Percentiles rank a stretch among this genome's conserved stretches.
Conservation (phyloP, 805 yeast species). For the Teunomyces funiuensis region DNA sequence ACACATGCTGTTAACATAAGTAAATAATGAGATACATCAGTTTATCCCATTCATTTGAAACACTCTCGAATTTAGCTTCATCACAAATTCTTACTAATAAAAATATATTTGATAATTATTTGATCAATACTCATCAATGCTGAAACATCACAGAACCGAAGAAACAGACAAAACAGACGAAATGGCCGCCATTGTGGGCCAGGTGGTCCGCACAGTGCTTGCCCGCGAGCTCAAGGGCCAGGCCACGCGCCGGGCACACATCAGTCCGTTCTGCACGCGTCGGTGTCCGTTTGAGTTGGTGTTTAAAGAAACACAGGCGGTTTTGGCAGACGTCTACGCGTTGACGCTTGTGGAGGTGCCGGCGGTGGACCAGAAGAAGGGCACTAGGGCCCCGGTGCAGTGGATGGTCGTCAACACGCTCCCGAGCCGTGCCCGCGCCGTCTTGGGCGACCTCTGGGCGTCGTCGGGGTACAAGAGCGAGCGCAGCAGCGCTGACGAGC, state of each 20-base stretch:
- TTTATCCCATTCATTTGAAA: too few relatives aligned
- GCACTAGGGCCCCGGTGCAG: conserved; percentile 12
- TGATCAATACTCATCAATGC: neutral
- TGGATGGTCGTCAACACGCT: conserved; percentile 23
- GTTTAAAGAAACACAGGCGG: conserved; percentile 15
- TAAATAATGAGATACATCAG: too few relatives aligned
- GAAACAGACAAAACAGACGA: conserved; percentile 6
- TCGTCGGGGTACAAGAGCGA: neutral
- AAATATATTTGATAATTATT: too few relatives aligned
- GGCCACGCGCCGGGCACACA: conserved; percentile 24
- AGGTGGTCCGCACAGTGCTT: conserved; percentile 17
- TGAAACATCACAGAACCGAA: neutral
- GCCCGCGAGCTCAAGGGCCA: conserved; percentile 22
- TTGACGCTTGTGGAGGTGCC: conserved; percentile 21
- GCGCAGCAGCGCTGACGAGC: conserved; percentile 10
- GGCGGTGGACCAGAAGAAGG: conserved; percentile 5
- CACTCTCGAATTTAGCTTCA: too few relatives aligned
- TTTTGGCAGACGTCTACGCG: conserved; percentile 28
- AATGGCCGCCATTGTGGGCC: conserved; percentile 8
- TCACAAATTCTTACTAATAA: too few relatives aligned
- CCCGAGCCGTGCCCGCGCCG: conserved; percentile 15
- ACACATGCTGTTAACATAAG: too few relatives aligned
- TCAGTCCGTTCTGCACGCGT: conserved; percentile 4
- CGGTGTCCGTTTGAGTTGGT: conserved; percentile 11
- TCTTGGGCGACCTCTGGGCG: conserved; percentile 29